Evolutionary conservation across 1,284 basidiomycete species (phyloP).

Genomic region (Apiotrichum sp.): DNA sequence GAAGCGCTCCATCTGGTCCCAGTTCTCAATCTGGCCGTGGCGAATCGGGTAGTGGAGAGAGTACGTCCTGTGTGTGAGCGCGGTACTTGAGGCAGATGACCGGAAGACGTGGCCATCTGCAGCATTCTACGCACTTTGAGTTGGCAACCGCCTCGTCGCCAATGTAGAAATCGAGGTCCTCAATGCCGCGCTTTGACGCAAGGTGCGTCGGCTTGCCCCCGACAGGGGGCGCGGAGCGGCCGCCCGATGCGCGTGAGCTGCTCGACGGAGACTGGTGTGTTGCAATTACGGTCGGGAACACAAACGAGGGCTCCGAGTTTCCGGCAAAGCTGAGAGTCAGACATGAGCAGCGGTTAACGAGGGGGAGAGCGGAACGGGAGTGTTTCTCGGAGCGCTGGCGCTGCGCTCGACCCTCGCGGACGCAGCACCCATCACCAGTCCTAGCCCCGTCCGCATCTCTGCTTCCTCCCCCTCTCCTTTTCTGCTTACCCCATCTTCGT

Average conservation of each 20-base stretch:
- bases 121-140: slow-evolving; percentile 55
- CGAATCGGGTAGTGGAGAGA: slow-evolving; percentile 94
- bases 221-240: slow-evolving; percentile 45
- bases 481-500: slow-evolving; percentile 94
- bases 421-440: no score
- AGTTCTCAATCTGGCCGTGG: slow-evolving; percentile 98
- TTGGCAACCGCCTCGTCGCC: slow-evolving; percentile 96
- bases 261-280: slow-evolving; percentile 57
- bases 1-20: slow-evolving; percentile 99
- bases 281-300: slow-evolving; percentile 93
- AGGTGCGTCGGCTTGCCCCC: slow-evolving; percentile 80
- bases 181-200: slow-evolving; percentile 93
- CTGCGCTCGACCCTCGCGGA: no score
- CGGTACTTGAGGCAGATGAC: background rate
- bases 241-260: slow-evolving; percentile 49
- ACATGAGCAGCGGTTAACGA: no score
- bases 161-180: slow-evolving; percentile 99
- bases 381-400: no score
- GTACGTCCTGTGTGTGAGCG: slow-evolving; percentile 56
- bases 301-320: slow-evolving; percentile 97
- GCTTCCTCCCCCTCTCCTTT: no score
- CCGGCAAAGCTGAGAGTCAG: slow-evolving; percentile 68
- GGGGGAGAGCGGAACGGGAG: no score
- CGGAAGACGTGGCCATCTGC: no score
- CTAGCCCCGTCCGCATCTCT: no score